Conservation (phyloP, 2,329 filamentous ascomycete species). For the Alternaria solani region DNA sequence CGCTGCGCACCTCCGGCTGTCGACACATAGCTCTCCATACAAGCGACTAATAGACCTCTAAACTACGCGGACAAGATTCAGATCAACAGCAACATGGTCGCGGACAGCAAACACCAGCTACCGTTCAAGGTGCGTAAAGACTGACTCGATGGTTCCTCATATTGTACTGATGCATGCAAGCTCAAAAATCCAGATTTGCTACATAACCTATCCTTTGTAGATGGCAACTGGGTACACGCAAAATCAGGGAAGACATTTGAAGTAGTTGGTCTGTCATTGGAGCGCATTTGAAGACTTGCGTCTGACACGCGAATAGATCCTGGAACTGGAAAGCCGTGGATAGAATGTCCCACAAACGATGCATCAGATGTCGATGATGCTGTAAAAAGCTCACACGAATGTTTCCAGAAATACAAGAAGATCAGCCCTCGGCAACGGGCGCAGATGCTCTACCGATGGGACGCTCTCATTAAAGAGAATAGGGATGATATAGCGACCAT, state of each 20-base stretch:
- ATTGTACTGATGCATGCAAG: constrained; percentile 41
- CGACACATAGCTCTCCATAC: not conserved
- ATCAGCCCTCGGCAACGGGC: constrained; percentile 68
- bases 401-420: constrained; percentile 68
- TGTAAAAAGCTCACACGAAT: constrained; percentile 66
- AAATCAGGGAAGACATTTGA: constrained; percentile 67
- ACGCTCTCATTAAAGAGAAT: constrained; percentile 68
- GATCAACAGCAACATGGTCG: constrained; percentile 28
- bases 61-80: not conserved
- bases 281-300: not conserved
- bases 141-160: not conserved
- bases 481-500: constrained; percentile 69
- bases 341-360: constrained; percentile 57
- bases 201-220: constrained; percentile 61
- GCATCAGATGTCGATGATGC: constrained; percentile 68
- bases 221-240: constrained; percentile 64
- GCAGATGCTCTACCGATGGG: constrained; percentile 70
- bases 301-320: constrained; percentile 54
- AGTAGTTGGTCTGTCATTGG: constrained; percentile 56
- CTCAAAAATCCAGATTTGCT: constrained; percentile 64
- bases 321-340: constrained; percentile 60
- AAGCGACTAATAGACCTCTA: not conserved
- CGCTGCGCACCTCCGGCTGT: not conserved
- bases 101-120: constrained; percentile 43
- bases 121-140: constrained; percentile 54